Percentiles rank a stretch among this genome's conserved stretches.
Evolutionary conservation across 495 filamentous ascomycete genomes (phyloP).

Genomic region (Xylaria cubensis): DNA sequence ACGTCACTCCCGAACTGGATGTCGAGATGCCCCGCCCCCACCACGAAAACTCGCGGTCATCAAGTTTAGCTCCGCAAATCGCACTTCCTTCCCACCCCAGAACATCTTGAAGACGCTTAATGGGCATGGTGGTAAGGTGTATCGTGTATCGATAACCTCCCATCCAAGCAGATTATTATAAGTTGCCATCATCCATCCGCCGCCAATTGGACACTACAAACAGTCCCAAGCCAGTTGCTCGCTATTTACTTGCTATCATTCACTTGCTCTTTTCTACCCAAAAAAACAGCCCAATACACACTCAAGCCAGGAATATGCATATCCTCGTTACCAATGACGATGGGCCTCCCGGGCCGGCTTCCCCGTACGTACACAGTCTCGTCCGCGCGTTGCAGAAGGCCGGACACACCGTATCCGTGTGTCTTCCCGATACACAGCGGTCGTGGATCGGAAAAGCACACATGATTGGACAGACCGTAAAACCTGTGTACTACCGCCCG

Average conservation of each 20-base stretch:
- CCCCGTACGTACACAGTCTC: constrained; percentile 90
- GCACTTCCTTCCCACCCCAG: constrained; percentile 9
- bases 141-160: constrained; percentile 1
- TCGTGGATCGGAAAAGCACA: constrained; percentile 99
- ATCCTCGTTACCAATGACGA: constrained; percentile 79
- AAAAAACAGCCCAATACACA: neutral
- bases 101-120: constrained; percentile 1
- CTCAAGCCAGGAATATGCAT: constrained; percentile 41
- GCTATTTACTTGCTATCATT: neutral
- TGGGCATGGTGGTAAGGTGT: neutral
- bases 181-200: neutral
- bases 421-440: constrained; percentile 88
- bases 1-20: constrained; percentile 22
- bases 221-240: neutral
- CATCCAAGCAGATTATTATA: neutral
- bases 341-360: constrained; percentile 90
- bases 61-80: constrained; percentile 21
- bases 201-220: neutral
- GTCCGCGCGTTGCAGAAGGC: constrained; percentile 76
- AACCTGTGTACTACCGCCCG: constrained; percentile 85
- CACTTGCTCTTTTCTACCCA: neutral
- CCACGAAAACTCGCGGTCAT: constrained; percentile 1
- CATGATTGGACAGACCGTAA: constrained; percentile 82
- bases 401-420: constrained; percentile 85
- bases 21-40: constrained; percentile 30